Percentiles rank a stretch among this genome's conserved stretches.
These are phyloP conservation scores for Coix lacrymajobi DNA, from an alignment of 176 grass and related monocot species.

Conservation along the genomic window DNA sequence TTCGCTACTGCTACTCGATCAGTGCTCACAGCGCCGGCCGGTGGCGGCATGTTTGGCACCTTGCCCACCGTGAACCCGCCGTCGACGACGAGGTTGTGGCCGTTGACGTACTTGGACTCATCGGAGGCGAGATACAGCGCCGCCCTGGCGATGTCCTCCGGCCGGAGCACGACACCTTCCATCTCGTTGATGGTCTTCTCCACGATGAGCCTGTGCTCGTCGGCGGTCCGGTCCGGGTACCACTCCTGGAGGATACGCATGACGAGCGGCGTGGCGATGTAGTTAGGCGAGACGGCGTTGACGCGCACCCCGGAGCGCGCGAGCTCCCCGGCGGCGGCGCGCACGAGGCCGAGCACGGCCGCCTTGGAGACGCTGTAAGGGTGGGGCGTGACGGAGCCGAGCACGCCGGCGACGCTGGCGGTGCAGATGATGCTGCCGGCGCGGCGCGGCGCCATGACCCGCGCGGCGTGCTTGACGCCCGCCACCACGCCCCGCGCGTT, in stretches of 20 bases:
- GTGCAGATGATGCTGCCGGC: constrained; percentile 58
- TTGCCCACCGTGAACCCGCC: constrained; percentile 44
- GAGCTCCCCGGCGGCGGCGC: background rate
- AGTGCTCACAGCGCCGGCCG: no score
- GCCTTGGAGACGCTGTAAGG: constrained; percentile 26
- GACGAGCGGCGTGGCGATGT: constrained; percentile 24
- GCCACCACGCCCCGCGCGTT: constrained; percentile 49
- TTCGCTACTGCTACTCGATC: background rate
- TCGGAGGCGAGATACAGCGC: constrained; percentile 53
- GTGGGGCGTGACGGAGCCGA: background rate
- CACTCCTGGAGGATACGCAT: background rate
- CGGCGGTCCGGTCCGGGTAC: background rate
- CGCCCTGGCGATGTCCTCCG: background rate
- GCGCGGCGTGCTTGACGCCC: constrained; percentile 62
- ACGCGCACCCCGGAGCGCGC: constrained; percentile 14
- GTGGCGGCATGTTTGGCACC: background rate
- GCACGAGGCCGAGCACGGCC: background rate
- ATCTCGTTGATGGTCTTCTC: constrained; percentile 9
- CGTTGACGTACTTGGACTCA: constrained; percentile 61
- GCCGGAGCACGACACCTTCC: background rate
- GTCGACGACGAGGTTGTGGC: constrained; percentile 70
- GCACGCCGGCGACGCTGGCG: constrained; percentile 37
- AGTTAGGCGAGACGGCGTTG: constrained; percentile 22
- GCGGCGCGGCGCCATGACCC: constrained; percentile 46
- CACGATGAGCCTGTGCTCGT: background rate